Evolutionary conservation across 345 rosid species (phyloP).

Genomic region (Eucalyptus curtisii): DNA sequence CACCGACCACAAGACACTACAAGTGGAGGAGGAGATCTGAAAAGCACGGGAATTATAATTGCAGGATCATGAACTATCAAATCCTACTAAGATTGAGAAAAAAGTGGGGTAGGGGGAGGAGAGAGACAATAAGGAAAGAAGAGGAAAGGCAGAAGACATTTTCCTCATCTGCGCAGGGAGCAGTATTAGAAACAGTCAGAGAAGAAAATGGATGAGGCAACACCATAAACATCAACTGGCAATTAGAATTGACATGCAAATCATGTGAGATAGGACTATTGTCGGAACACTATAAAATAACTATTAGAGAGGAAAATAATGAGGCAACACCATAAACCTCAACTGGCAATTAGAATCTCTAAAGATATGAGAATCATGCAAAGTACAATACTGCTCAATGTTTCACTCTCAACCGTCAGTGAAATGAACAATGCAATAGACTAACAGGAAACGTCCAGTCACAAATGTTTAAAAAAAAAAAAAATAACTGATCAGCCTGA

Average conservation of each 20-base stretch:
- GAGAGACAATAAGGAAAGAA: not conserved
- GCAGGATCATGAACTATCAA: not conserved
- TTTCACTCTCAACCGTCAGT: not conserved
- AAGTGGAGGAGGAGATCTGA: not conserved
- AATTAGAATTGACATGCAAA: not conserved
- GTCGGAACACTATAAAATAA: not conserved
- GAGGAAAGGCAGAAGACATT: not conserved
- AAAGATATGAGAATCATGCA: not conserved
- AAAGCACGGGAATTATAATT: not conserved
- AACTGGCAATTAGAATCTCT: not conserved
- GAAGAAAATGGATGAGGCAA: not conserved
- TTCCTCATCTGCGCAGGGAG: not conserved
- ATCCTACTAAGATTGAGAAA: not conserved
- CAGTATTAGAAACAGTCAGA: not conserved
- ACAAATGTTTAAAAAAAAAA: not conserved
- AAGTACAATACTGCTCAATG: not conserved
- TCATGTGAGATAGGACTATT: not conserved
- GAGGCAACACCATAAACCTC: not conserved
- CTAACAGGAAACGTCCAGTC: not conserved
- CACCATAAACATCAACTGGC: not conserved
- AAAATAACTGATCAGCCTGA: not conserved
- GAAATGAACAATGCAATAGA: not conserved
- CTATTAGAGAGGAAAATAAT: not conserved
- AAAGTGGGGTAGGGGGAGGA: not conserved
- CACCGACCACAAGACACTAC: not conserved